These are phyloP conservation scores for Cladosporium sp. DNA, from an alignment of 2,329 filamentous ascomycete genomes.

Conservation along the genomic window DNA sequence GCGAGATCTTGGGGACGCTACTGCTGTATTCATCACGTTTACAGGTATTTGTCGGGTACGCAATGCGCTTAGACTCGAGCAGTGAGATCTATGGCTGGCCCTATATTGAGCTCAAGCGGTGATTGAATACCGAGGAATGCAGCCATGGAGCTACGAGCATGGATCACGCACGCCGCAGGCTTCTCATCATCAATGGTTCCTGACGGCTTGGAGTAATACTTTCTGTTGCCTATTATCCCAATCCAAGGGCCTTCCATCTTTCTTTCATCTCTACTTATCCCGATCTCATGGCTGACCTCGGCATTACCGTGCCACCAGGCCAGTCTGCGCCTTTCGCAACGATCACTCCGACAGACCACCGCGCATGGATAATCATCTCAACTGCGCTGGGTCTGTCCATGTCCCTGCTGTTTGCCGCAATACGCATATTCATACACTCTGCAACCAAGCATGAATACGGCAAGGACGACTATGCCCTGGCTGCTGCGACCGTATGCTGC, in stretches of 20 bases:
- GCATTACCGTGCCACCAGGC: conserved; percentile 10
- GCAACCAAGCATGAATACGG: conserved; percentile 17
- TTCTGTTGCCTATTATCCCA: background rate
- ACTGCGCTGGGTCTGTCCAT: conserved; percentile 19
- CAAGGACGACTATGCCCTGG: conserved; percentile 19
- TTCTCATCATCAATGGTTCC: background rate
- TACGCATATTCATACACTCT: conserved; percentile 18
- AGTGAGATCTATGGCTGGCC: background rate
- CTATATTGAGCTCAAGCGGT: background rate
- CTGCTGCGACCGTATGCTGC: conserved; percentile 9
- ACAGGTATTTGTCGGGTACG: background rate
- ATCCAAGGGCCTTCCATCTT: background rate
- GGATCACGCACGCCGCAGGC: no score
- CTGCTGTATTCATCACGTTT: no score
- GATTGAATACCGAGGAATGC: background rate
- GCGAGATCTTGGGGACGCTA: no score
- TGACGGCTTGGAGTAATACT: no score
- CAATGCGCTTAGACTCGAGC: background rate
- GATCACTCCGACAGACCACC: conserved; percentile 21
- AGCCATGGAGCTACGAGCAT: background rate
- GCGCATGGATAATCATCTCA: conserved; percentile 24
- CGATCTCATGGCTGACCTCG: background rate
- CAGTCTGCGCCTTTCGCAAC: conserved; percentile 21
- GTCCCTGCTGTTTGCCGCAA: conserved; percentile 16
- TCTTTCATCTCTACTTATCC: background rate